phyloP scores from a whole-genome alignment of 2,329 filamentous ascomycete species.

The Neopestalotiopsis rosae region DNA sequence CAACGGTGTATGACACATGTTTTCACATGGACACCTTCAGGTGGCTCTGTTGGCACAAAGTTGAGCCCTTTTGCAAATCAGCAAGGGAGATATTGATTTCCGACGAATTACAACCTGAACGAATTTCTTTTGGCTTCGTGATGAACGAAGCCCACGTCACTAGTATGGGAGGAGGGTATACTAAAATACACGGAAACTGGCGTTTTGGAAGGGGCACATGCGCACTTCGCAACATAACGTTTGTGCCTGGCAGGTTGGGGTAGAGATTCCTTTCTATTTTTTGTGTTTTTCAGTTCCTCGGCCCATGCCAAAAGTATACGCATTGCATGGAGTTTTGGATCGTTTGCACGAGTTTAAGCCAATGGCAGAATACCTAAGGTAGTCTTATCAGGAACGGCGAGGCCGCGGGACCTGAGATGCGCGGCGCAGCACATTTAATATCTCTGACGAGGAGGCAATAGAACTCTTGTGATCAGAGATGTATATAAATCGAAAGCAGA shows the following conservation, averaged over 20 bases:
- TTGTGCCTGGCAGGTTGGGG: neutral
- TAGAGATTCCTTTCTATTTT: slow-evolving; percentile 17
- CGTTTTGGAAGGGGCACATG: neutral
- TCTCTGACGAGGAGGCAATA: no score
- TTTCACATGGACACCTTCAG: neutral
- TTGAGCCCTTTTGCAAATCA: neutral
- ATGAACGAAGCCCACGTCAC: neutral
- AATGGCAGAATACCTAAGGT: neutral
- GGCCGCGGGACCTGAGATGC: neutral
- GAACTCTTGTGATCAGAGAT: no score
- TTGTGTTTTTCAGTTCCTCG: neutral
- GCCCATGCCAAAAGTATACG: slow-evolving; percentile 29
- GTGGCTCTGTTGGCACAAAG: neutral
- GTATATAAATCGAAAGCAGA: no score
- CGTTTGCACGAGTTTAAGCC: neutral
- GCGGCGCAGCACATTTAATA: neutral
- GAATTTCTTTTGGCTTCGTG: neutral
- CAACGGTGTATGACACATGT: neutral
- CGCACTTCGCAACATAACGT: neutral
- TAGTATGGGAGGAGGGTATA: neutral
- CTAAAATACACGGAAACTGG: neutral
- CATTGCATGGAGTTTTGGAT: slow-evolving; percentile 31
- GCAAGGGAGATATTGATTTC: neutral
- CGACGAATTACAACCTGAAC: neutral
- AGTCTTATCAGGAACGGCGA: neutral